Evolutionary conservation across 2,329 filamentous ascomycete species (phyloP), one percentile per base, ranked within the genome.

Genomic region (Calonectria ilicicola): DNA sequence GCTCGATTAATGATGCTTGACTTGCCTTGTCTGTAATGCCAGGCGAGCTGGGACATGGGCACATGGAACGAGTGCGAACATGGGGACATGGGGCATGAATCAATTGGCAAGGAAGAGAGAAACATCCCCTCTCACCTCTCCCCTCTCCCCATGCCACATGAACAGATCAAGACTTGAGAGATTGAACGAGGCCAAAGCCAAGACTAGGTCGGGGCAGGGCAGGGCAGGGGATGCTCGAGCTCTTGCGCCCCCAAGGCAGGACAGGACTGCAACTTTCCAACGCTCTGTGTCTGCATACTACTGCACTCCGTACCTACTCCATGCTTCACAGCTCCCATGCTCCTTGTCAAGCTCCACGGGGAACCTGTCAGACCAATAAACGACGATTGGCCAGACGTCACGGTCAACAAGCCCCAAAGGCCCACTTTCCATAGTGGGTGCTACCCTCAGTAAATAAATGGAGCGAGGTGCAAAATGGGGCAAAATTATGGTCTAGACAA

Each of bases 281-380:
- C 58, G 58, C 58, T 44, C 58, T 63, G 17, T 63, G 58, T 23
- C 29, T 56, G 40, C 32, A 12, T 26, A 35, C 62, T 47, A 65
- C 42, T 35, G 44, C 42, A 42, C 47, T 56, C 65, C 40, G 21
- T 47, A 40, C 35, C 19, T 51, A 47, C 58, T 44, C 49, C 49
- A 70, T 56, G 62, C 67, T 47, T 56, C 66, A 63, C 32, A 63
- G 60, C 46, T 65, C 32, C 63, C 63, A 47, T 51, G 63, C 44
- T 51, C 29, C 44, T 51, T 51, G 44, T 40, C 46, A 26, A 19
- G 29, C 65, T 67, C 65, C 68, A 70, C 68, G 68, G 68, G 68
- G 68, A 70, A 70, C 68, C 68, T 70, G 68, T 23, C 68, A 70
- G 53, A 65, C 68, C 68, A 70, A 70, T 70, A 46, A 32, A 56